Base-by-base conservation (phyloP, 2,329 filamentous ascomycete genomes). In the Zalaria obscura region DNA sequence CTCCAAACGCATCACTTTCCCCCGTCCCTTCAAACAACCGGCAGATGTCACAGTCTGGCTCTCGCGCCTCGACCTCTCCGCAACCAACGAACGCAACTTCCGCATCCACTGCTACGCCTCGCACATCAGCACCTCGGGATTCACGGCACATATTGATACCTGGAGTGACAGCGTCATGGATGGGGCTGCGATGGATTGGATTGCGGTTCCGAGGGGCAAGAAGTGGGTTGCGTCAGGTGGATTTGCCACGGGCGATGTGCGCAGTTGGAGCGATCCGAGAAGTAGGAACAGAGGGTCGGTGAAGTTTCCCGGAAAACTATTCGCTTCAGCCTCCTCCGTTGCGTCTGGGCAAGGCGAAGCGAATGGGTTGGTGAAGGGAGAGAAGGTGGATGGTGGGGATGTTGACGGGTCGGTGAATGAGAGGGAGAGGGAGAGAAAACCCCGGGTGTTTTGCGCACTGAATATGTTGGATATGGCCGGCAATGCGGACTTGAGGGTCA, bases 141-240 rank as follows among this genome's bases (percentile, higher is more conserved):
- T 55, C 39, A 48, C 48, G 5, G 53, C 51, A 2, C 52, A 53
- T 25, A 40, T 57, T 5, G 53, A 56, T 35, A 52, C 53, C 7
- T 63, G 52, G 54, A 48, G 47, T 1, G 48, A 52, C 27, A 48
- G 46, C 8, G 40, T 43, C n/a, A 38, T 56, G 35, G 38, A 46
- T 27, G 52, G 53, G 27, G 54, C 51, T 4, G 53, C 51, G 2
- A 48, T 57, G 46, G 50, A 47, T 38, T 57, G 52, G 51, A 54
- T 57, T n/a, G 54, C 52, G 2, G 55, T 54, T 41, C 52, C 53
- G 0, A 44, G 44, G 36, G 40, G 38, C 6, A 57, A 57, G 41
- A 42, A 37, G 35, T 46, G 47, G 27, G 53, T 55, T 3, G 52
- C 49, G 18, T 46, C 43, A n/a, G 54, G 54, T 3, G 42, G 41